Evolutionary conservation across 768 basidiomycete species (phyloP), one percentile per base, ranked within the genome.

Genomic region (Rhodotorula diobovata): DNA sequence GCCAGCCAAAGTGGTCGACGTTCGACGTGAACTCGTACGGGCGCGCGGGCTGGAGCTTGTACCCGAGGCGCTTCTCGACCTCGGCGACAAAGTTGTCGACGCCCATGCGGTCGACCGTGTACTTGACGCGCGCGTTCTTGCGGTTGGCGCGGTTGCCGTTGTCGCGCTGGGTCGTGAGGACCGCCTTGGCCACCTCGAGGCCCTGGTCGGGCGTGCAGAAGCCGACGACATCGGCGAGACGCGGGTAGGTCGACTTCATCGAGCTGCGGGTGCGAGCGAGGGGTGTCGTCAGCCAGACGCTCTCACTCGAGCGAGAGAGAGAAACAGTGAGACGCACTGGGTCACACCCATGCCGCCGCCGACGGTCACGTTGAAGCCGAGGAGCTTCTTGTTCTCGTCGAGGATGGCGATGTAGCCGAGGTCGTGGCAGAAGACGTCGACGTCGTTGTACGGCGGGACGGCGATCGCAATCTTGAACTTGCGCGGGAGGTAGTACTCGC

Each of bases 291-390:
- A 30, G 51, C n/a, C 14, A 39, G 39, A 14, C n/a, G n/a, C 15
- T 3, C n/a, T 28, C 4, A 16, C 16, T 15, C 3, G 53, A 18
- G 30, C 3, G 15, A 28, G 53, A 1, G 53, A 18, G 30, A 11
- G 51, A 12, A 14, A 14, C 28, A 53, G 30, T 9, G 23, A 5
- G 10, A 69, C 74, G 50, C 53, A 75, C 68, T 98, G 95, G 1
- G 96, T 98, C 55, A 97, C 96, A 81, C 96, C 96, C 96, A 99
- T 99, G 60, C 96, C 96, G 76, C 96, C 96, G 67, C 96, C 96
- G 55, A 91, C 84, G 25, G 88, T 81, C 63, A 99, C 93, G 79
- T 99, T 96, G 85, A 96, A 99, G 54, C 96, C 96, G 63, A 85
- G 84, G 30, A 99, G 82, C 72, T 89, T 85, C 61, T 91, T 91